Evolutionary conservation across 192 early-diverging fungal genomes (phyloP).

Genomic region (Backusella luteola): DNA sequence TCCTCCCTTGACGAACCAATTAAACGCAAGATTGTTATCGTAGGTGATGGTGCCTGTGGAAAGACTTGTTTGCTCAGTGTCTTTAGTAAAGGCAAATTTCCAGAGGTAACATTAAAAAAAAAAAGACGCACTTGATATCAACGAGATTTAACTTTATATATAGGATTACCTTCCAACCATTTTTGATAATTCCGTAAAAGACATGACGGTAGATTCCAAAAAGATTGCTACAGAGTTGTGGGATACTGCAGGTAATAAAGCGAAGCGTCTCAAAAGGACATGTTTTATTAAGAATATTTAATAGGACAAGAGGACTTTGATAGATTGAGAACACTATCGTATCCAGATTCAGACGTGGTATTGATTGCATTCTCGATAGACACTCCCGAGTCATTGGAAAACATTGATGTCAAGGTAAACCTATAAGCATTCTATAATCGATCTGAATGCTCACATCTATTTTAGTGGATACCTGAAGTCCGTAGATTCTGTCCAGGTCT

Average conservation of each 20-base stretch:
- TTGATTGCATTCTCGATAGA: slow-evolving; percentile 30
- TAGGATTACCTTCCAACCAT: slow-evolving; percentile 39
- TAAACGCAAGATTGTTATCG: slow-evolving; percentile 19
- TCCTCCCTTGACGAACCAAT: slow-evolving; percentile 5
- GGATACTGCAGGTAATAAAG: slow-evolving; percentile 39
- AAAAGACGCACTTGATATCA: not conserved
- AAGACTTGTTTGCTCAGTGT: slow-evolving; percentile 38
- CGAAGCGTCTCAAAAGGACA: not conserved
- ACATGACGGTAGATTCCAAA: slow-evolving; percentile 26
- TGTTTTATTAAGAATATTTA: not conserved
- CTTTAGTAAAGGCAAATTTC: slow-evolving; percentile 32
- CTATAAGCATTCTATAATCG: not conserved
- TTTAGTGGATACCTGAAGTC: slow-evolving; percentile 28
- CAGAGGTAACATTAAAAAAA: slow-evolving; percentile 19
- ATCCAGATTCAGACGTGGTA: slow-evolving; percentile 23
- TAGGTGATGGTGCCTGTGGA: slow-evolving; percentile 35
- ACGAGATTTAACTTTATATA: not conserved
- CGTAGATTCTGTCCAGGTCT: slow-evolving; percentile 21
- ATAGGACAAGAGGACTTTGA: slow-evolving; percentile 32
- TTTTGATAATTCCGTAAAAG: slow-evolving; percentile 37
- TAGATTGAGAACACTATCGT: slow-evolving; percentile 22
- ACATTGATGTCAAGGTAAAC: slow-evolving; percentile 28
- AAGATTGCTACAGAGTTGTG: slow-evolving; percentile 29
- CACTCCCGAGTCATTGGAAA: slow-evolving; percentile 34
- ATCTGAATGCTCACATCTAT: slow-evolving; percentile 32